These are phyloP conservation scores for Cornus suecica DNA, from an alignment of 148 eudicot genomes.

Conservation along the genomic window DNA sequence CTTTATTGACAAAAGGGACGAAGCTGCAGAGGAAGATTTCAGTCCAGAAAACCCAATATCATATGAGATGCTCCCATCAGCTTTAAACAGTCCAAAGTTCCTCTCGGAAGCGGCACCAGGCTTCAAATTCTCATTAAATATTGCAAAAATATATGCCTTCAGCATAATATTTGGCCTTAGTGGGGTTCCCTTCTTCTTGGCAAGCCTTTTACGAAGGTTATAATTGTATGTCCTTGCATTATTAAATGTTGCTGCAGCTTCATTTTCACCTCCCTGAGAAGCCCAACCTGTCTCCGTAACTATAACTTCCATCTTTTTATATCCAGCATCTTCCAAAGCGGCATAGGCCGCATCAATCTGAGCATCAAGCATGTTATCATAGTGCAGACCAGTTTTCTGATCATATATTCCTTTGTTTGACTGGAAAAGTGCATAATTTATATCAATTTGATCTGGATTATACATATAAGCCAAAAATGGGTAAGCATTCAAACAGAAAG, in stretches of 20 bases:
- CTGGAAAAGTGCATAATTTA: constrained; percentile 54
- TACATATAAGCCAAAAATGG: constrained; percentile 65
- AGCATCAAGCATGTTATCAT: constrained; percentile 74
- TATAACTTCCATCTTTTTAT: constrained; percentile 49
- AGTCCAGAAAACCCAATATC: constrained; percentile 53
- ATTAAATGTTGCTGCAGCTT: constrained; percentile 49
- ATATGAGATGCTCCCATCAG: constrained; percentile 54
- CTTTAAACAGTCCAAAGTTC: constrained; percentile 56
- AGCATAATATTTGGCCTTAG: constrained; percentile 44
- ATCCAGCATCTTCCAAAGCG: constrained; percentile 65
- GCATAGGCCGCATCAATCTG: constrained; percentile 71
- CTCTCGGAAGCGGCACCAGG: constrained; percentile 62
- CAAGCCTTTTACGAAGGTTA: constrained; percentile 61
- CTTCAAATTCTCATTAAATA: constrained; percentile 62
- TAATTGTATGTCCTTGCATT: constrained; percentile 65
- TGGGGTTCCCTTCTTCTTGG: constrained; percentile 61
- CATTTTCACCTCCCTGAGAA: constrained; percentile 55
- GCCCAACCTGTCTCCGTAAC: constrained; percentile 80
- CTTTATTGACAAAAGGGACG: constrained; percentile 34
- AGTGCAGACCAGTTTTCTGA: constrained; percentile 50
- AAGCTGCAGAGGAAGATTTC: constrained; percentile 38
- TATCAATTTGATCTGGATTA: constrained; percentile 44
- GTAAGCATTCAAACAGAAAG: constrained; percentile 73
- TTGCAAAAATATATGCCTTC: constrained; percentile 57
- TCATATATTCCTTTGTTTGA: constrained; percentile 43